Evolutionary conservation across 2,329 filamentous ascomycete genomes (phyloP), one percentile per base, ranked within the genome.

Genomic region (Rhynchosporium graminicola): DNA sequence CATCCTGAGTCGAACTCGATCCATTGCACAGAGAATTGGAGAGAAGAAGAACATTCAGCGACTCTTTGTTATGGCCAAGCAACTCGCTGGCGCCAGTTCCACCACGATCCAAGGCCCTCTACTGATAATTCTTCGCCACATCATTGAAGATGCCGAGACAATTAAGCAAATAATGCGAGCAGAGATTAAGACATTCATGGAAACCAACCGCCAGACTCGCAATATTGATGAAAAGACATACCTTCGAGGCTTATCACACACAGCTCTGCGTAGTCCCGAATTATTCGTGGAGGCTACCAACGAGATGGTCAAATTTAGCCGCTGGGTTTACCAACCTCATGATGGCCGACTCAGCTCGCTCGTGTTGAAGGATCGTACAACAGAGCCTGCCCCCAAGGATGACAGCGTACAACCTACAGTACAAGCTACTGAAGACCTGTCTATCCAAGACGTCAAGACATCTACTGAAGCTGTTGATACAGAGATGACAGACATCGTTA

Each of bases 1-100:
- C 36, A 92, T 97, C 65, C 80, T 99, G 36, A 97, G 95, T 1
- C 86, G 96, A 28, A 85, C 86, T 63, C 88, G 92, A 57, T 80
- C 85, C 13, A 82, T 96, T 65, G 93, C 95, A 2, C 83, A 86
- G 67, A 80, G 83, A 50, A 82, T 98, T 52, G 91, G 91, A 4
- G 90, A 97, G 74, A 97, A 92, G 78, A 90, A 88, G 73, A 96
- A 96, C 70, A 81, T 99, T 55, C 91, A 95, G 72, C 85, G 92
- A 33, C 80, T 99, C 28, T 98, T 99, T 76, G 85, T 97, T 57
- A 97, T 98, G 91, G 87, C 94, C 62, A 96, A 96, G 75, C 94
- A 98, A 74, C 84, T 98, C 63, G 88, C 91, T 26, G 90, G 90
- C 31, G 83, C 87, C 36, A 89, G 90, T 6, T 90, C 92, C 36